These are phyloP conservation scores for Hypoxylon sp. DNA, from an alignment of 2,329 filamentous ascomycete species.

Conservation along the genomic window DNA sequence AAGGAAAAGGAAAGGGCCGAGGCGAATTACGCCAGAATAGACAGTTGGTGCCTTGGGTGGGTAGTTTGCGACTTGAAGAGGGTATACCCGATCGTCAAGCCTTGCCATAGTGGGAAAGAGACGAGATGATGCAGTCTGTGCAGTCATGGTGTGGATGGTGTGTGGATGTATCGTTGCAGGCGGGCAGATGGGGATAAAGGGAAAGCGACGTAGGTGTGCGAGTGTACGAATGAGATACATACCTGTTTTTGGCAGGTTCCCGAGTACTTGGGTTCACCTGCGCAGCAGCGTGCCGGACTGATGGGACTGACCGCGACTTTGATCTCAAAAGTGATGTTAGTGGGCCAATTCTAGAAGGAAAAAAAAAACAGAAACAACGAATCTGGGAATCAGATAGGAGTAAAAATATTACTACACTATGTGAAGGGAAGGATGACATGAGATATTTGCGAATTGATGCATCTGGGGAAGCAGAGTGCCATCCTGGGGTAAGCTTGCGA, in stretches of 20 bases:
- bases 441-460: slow-evolving; percentile 40
- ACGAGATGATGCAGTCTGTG: slow-evolving; percentile 44
- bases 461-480: slow-evolving; percentile 36
- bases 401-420: slow-evolving; percentile 33
- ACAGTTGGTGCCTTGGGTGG: slow-evolving; percentile 51
- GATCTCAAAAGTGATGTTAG: slow-evolving; percentile 36
- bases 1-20: slow-evolving; percentile 55
- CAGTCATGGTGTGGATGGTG: slow-evolving; percentile 47
- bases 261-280: slow-evolving; percentile 54
- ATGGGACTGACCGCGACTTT: slow-evolving; percentile 49
- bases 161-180: slow-evolving; percentile 56
- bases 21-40: slow-evolving; percentile 53
- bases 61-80: slow-evolving; percentile 54
- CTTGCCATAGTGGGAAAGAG: slow-evolving; percentile 50
- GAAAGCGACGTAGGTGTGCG: slow-evolving; percentile 44
- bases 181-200: slow-evolving; percentile 52
- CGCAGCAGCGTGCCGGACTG: slow-evolving; percentile 49
- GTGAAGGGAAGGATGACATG: slow-evolving; percentile 24
- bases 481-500: slow-evolving; percentile 45
- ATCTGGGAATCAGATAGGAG: slow-evolving; percentile 25
- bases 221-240: slow-evolving; percentile 47
- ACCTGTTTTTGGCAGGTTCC: slow-evolving; percentile 53
- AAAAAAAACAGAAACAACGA: slow-evolving; percentile 33
- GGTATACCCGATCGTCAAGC: slow-evolving; percentile 53
- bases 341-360: slow-evolving; percentile 16